Conservation (phyloP, 257 asterid genomes). For the Mentha longifolia region DNA sequence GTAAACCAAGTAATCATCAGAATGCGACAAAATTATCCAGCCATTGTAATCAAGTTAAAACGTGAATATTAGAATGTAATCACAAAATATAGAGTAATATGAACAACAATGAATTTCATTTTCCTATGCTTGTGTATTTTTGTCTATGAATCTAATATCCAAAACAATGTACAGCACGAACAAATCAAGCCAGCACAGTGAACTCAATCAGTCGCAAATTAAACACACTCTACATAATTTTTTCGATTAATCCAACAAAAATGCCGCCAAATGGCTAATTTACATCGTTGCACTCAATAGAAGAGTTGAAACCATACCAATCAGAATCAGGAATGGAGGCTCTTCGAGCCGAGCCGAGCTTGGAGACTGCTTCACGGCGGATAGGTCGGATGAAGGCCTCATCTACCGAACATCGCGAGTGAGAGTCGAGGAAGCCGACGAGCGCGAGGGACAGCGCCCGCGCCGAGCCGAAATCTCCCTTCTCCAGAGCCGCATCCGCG, state of each 20-base stretch:
- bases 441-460: conserved; percentile 74
- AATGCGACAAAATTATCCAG: neutral
- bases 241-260: conserved; percentile 14
- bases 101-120: neutral
- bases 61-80: neutral
- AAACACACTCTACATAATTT: neutral
- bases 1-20: neutral
- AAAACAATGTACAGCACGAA: conserved; percentile 8
- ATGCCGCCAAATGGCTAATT: neutral
- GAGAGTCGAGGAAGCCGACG: conserved; percentile 92
- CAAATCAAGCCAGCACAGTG: neutral
- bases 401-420: conserved; percentile 59
- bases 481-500: conserved; percentile 78
- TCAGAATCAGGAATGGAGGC: conserved; percentile 70
- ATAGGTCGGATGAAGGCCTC: conserved; percentile 81
- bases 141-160: conserved; percentile 7
- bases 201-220: neutral
- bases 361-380: conserved; percentile 76
- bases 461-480: conserved; percentile 71
- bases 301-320: conserved; percentile 51
- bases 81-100: neutral
- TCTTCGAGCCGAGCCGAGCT: conserved; percentile 65
- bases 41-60: too few species aligned
- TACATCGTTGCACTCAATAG: neutral
- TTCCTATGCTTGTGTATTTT: neutral